Conservation (phyloP, 495 filamentous ascomycete species). For the Geopyxis carbonaria region DNA sequence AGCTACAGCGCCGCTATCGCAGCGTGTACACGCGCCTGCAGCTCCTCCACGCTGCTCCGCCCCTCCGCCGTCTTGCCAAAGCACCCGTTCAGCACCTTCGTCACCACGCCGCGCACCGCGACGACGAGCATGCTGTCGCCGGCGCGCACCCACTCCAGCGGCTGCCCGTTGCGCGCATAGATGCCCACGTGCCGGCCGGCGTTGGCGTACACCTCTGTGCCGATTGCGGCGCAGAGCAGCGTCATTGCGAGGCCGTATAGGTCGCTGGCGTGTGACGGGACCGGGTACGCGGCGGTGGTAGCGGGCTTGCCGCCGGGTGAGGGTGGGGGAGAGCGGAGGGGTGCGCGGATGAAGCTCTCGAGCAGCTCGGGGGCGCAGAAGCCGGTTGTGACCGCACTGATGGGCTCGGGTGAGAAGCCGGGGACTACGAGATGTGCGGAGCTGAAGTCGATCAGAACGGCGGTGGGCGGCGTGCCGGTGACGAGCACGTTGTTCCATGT, state of each 20-base stretch:
- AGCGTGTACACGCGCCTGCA: slow-evolving; percentile 11
- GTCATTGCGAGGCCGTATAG: slow-evolving; percentile 20
- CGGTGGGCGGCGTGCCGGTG: background rate
- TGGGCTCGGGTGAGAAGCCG: slow-evolving; percentile 7
- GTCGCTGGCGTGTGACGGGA: slow-evolving; percentile 18
- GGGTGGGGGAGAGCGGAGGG: slow-evolving; percentile 1
- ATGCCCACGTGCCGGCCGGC: slow-evolving; percentile 16
- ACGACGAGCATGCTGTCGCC: slow-evolving; percentile 16
- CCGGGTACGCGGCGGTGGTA: slow-evolving; percentile 3
- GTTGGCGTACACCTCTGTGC: slow-evolving; percentile 21
- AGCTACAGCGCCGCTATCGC: background rate
- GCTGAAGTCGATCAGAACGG: slow-evolving; percentile 20
- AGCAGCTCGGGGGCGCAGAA: slow-evolving; percentile 22
- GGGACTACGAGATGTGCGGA: slow-evolving; percentile 7
- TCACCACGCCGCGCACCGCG: slow-evolving; percentile 9
- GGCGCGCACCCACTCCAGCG: slow-evolving; percentile 20
- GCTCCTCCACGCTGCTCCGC: slow-evolving; percentile 13
- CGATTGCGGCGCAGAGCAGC: slow-evolving; percentile 18
- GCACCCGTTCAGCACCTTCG: slow-evolving; percentile 15
- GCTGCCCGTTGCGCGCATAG: slow-evolving; percentile 20
- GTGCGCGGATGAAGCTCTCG: slow-evolving; percentile 8
- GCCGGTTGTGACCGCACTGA: slow-evolving; percentile 16
- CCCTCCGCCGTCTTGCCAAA: slow-evolving; percentile 20
- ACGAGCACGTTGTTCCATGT: slow-evolving; percentile 23
- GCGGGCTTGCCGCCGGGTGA: background rate